A percentile compares a stretch with the other conserved stretches of the same genome.
Evolutionary conservation across 345 rosid species (phyloP).

Genomic region (Camelina laxa): DNA sequence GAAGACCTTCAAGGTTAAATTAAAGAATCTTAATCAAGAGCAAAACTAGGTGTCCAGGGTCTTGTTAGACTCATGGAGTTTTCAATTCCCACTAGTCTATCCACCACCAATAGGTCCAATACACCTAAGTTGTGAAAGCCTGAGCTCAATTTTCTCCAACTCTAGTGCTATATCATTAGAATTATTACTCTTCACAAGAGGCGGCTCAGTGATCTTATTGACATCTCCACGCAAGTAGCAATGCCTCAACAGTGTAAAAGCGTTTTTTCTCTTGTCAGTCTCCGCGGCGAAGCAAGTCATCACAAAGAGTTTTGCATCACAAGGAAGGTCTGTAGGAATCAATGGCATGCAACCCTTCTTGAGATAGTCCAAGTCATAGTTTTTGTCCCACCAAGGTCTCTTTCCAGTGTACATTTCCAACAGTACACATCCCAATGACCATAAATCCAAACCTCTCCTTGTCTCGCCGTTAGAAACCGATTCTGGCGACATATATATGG

Average conservation of each 20-base stretch:
- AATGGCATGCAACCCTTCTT: not conserved
- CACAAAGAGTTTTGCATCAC: constrained; percentile 2
- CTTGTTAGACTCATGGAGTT: not conserved
- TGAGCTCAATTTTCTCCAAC: not conserved
- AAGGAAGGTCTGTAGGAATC: constrained; percentile 11
- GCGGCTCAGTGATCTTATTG: not conserved
- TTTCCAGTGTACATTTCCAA: constrained; percentile 1
- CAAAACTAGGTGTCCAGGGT: not conserved
- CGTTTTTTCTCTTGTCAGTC: not conserved
- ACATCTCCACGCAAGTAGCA: not conserved
- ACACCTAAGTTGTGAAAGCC: not conserved
- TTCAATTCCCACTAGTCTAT: not conserved
- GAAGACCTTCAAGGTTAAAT: not conserved
- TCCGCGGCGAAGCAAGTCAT: constrained; percentile 1
- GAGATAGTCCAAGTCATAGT: not conserved
- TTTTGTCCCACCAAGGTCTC: constrained; percentile 2
- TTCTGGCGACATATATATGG: not conserved
- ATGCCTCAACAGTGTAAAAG: constrained; percentile 1
- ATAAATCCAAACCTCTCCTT: constrained; percentile 12
- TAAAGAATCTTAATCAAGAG: not conserved
- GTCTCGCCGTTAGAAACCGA: not conserved
- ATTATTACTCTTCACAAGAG: not conserved
- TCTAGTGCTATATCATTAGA: not conserved
- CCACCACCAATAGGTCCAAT: not conserved
- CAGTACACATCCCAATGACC: constrained; percentile 7